phyloP scores from a whole-genome alignment of 306 rosid genomes.

The Vigna hirtella region DNA sequence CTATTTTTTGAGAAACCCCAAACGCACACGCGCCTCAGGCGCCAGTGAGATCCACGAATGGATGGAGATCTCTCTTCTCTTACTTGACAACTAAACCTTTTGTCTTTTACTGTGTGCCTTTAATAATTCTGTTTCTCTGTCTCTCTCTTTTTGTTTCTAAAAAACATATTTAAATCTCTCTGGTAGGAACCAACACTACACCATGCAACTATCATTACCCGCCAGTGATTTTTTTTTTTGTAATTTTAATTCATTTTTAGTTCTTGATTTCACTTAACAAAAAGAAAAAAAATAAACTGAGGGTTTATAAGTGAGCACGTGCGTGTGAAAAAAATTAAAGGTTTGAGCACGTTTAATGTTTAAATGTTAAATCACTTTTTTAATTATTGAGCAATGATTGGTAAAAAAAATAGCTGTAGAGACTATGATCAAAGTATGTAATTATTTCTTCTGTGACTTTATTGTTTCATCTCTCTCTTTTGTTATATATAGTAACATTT shows the following conservation, averaged over 20 bases:
- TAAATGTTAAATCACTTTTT: no score
- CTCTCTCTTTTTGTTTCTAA: not conserved
- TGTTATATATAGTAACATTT: no score
- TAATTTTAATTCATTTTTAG: not conserved
- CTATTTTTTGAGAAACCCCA: no score
- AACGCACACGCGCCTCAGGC: conserved; percentile 8
- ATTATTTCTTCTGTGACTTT: no score
- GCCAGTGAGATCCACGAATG: conserved; percentile 30
- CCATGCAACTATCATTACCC: not conserved
- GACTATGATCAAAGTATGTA: no score
- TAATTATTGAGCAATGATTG: no score
- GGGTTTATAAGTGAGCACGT: not conserved
- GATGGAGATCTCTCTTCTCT: not conserved
- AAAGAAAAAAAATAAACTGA: no score
- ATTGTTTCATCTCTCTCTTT: no score
- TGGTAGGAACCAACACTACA: not conserved
- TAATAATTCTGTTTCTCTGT: not conserved
- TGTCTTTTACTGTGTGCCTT: not conserved
- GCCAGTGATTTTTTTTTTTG: not conserved
- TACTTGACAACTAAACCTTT: not conserved
- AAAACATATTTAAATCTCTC: not conserved
- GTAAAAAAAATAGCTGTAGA: no score
- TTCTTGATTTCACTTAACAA: no score
- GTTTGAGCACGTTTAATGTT: no score
- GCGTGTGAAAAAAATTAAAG: not conserved